Evolutionary conservation across 371 early-diverging fungal species (phyloP), one percentile per base, ranked within the genome.

Genomic region (Mucor mucedo): DNA sequence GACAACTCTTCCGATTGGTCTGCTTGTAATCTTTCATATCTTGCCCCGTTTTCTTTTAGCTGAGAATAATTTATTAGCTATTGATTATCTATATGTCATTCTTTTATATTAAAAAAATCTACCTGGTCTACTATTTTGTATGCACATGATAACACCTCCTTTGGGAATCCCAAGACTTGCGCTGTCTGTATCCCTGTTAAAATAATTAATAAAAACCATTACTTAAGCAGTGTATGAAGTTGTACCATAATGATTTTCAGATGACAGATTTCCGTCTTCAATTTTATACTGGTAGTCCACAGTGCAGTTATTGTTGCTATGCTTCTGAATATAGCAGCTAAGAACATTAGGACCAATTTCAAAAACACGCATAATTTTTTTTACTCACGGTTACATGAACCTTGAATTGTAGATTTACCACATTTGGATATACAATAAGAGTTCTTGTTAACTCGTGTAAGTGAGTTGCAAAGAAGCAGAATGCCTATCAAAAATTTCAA

Each of bases 401-500:
- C 65, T 86, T 71, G 29, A 90, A 76, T 47, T 88, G 89, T 45
- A 90, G 70, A 41, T 84, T 87, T 8, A 86, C 88, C 8, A 89
- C 89, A 52, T 86, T 90, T 9, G 89, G 86, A 65, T 87, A 88
- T 1, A 73, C 70, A 28, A 79, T 65, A 47, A 91, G 66, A 4
- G 70, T 71, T 28, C 54, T 48, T 2, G 87, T 78, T 2, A 90
- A 71, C 55, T 87, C 85, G 55, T 83, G 86, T 55, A 91, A 84
- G 66, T 91, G 93, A 0, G 93, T 91, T 3, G 87, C 87, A 69
- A 93, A 84, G 60, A 90, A 90, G 10, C 84, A 83, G 56, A 86
- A 79, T 0, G 89, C 84, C 85, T 87, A 21, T 21, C 21, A 21
- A 21, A 58, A 5, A 4, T 11, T 5, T 28, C 6, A 13, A 4